Percentiles rank a stretch among this genome's conserved stretches.
phyloP scores from a whole-genome alignment of 129 eudicot species.

The Saussurea involucrata region DNA sequence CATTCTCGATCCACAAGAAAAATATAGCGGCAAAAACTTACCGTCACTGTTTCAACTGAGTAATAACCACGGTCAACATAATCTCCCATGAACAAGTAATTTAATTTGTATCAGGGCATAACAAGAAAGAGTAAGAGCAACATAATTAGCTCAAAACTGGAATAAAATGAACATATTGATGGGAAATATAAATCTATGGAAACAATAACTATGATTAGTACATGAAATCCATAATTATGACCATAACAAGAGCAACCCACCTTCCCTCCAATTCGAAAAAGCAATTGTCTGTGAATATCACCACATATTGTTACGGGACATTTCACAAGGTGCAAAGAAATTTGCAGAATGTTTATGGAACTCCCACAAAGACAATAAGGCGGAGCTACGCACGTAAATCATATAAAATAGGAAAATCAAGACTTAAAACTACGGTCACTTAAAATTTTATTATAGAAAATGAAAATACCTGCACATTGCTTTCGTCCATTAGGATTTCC shows the following conservation, averaged over 20 bases:
- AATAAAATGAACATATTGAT: too few relatives aligned
- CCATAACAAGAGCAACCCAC: too few relatives aligned
- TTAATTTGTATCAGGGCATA: slow-evolving; percentile 42
- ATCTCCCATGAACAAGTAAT: too few relatives aligned
- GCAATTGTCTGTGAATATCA: slow-evolving; percentile 80
- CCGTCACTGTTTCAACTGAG: too few relatives aligned
- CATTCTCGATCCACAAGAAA: too few relatives aligned
- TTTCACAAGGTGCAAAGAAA: slow-evolving; percentile 52
- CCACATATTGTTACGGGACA: slow-evolving; percentile 82
- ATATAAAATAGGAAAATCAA: neutral
- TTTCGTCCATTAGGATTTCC: slow-evolving; percentile 71
- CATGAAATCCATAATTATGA: too few relatives aligned
- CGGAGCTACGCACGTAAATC: neutral
- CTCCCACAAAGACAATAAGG: neutral
- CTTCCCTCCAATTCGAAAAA: slow-evolving; percentile 76
- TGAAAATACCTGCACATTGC: slow-evolving; percentile 65
- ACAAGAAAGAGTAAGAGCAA: slow-evolving; percentile 2
- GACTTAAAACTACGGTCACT: neutral
- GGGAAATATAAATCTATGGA: neutral
- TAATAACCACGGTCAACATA: too few relatives aligned
- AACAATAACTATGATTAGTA: neutral
- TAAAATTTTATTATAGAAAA: neutral
- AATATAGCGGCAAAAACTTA: too few relatives aligned
- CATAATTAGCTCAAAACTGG: neutral
- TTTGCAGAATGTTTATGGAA: neutral